phyloP scores from a whole-genome alignment of 2,329 filamentous ascomycete genomes.

The Ophiocordyceps sinensis region DNA sequence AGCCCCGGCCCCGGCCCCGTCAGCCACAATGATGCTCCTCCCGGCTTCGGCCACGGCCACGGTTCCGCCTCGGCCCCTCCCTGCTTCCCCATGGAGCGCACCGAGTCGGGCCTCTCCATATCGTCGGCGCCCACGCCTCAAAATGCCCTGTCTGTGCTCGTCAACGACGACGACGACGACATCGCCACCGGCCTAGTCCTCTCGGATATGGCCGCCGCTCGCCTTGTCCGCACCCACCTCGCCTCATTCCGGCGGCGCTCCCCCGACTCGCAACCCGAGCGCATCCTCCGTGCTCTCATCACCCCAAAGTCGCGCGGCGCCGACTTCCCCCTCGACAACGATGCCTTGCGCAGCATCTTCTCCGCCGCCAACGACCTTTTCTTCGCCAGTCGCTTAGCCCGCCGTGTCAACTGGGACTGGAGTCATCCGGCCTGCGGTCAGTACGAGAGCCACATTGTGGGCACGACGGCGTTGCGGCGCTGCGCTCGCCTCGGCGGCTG shows the following conservation, averaged over 20 bases:
- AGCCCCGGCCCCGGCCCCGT: not conserved
- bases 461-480: slow-evolving; percentile 44
- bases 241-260: slow-evolving; percentile 26
- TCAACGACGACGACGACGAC: slow-evolving; percentile 15
- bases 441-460: slow-evolving; percentile 42
- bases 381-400: slow-evolving; percentile 39
- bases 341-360: slow-evolving; percentile 43
- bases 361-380: slow-evolving; percentile 48
- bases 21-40: not conserved
- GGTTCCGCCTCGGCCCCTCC: not conserved
- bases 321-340: slow-evolving; percentile 40
- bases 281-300: slow-evolving; percentile 44
- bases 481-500: slow-evolving; percentile 32
- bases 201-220: slow-evolving; percentile 32
- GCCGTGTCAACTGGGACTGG: slow-evolving; percentile 50
- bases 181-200: slow-evolving; percentile 11
- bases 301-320: slow-evolving; percentile 28
- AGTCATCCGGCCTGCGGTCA: slow-evolving; percentile 32
- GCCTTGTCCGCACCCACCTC: slow-evolving; percentile 33
- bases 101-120: slow-evolving; percentile 33
- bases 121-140: slow-evolving; percentile 21
- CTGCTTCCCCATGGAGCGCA: slow-evolving; percentile 26
- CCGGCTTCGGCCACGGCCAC: not conserved
- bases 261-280: slow-evolving; percentile 36
- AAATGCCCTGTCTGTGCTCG: slow-evolving; percentile 11